Conservation (phyloP, 164 flowering plant species). For the Umbilicus rupestris region DNA sequence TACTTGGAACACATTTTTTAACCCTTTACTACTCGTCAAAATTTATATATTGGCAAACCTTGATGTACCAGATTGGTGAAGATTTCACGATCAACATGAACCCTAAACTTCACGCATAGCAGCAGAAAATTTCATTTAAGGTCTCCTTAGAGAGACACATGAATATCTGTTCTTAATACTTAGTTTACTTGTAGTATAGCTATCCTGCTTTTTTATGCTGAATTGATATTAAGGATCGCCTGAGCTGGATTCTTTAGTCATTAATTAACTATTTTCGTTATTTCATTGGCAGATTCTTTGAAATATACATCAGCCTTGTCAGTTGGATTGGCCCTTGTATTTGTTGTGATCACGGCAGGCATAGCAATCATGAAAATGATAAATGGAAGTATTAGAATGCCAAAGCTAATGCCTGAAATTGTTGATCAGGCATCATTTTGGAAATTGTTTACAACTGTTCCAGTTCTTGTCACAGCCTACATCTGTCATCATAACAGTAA, state of each 20-base stretch:
- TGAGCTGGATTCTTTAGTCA: neutral
- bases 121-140: too few species aligned
- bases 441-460: conserved; percentile 61
- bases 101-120: too few species aligned
- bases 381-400: conserved; percentile 43
- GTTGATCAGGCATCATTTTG: conserved; percentile 49
- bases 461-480: conserved; percentile 63
- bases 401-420: conserved; percentile 44
- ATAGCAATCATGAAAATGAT: conserved; percentile 33
- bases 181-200: too few species aligned
- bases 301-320: conserved; percentile 75
- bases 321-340: conserved; percentile 57
- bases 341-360: conserved; percentile 54
- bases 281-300: conserved; percentile 45
- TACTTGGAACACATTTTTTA: too few species aligned
- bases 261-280: neutral
- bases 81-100: too few species aligned
- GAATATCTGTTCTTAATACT: too few species aligned
- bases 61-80: too few species aligned
- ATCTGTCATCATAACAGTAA: conserved; percentile 74
- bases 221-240: neutral
- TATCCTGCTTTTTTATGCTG: too few species aligned
- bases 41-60: too few species aligned
- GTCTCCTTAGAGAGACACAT: too few species aligned
- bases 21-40: too few species aligned